phyloP scores from a whole-genome alignment of 2,329 filamentous ascomycete genomes.

The Madurella mycetomatis region DNA sequence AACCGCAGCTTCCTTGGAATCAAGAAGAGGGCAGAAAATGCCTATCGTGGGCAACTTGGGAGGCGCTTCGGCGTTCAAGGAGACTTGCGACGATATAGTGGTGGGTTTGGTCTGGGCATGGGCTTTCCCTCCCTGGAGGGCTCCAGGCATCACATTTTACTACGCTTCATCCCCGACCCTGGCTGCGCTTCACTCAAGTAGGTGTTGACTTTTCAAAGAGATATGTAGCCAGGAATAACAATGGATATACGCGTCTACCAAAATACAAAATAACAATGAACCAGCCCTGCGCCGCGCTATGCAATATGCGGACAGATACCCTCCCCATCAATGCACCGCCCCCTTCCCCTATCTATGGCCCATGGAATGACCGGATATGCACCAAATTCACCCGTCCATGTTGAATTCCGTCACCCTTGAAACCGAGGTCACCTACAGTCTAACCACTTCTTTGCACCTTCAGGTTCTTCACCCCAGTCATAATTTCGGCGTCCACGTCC shows the following conservation, averaged over 20 bases:
- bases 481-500: slow-evolving; percentile 53
- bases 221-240: neutral
- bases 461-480: slow-evolving; percentile 55
- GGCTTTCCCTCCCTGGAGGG: too few species aligned
- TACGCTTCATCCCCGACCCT: too few species aligned
- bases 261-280: neutral
- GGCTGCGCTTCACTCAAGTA: too few species aligned
- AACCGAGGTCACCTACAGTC: neutral
- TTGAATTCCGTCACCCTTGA: neutral
- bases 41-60: too few species aligned
- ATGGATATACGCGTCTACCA: neutral
- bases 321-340: slow-evolving; percentile 7
- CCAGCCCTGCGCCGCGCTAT: slow-evolving; percentile 24
- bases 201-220: too few species aligned
- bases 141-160: too few species aligned
- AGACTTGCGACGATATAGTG: too few species aligned
- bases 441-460: slow-evolving; percentile 37
- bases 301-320: slow-evolving; percentile 17
- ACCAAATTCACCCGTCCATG: slow-evolving; percentile 7
- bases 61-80: too few species aligned
- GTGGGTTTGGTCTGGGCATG: too few species aligned
- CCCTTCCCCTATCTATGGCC: slow-evolving; percentile 15
- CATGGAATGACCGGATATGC: slow-evolving; percentile 7
- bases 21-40: neutral
- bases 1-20: neutral